phyloP scores from a whole-genome alignment of 2,329 filamentous ascomycete species.

The Ceratocystis papillata region DNA sequence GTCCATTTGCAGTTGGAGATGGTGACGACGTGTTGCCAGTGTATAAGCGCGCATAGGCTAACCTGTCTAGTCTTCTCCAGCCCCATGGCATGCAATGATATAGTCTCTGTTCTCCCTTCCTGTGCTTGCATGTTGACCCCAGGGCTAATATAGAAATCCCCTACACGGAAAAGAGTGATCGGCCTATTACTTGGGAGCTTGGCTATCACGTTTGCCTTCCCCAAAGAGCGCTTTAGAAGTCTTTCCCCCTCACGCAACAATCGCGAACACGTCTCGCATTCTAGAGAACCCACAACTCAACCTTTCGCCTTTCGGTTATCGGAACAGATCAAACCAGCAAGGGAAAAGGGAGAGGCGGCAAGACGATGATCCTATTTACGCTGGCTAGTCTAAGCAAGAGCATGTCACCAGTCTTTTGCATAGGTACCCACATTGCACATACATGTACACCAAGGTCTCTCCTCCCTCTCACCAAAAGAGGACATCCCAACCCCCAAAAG shows the following conservation, averaged over 20 bases:
- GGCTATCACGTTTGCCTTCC: too few relatives aligned
- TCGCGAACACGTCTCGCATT: background rate
- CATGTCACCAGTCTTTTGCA: background rate
- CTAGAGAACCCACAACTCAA: background rate
- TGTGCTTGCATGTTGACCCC: background rate
- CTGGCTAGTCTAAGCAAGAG: background rate
- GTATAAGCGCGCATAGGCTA: too few relatives aligned
- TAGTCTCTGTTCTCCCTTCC: background rate
- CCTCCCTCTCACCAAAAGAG: background rate
- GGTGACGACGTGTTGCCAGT: too few relatives aligned
- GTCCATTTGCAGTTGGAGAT: too few relatives aligned
- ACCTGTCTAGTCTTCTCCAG: too few relatives aligned
- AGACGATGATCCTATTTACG: background rate
- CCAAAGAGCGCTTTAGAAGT: too few relatives aligned
- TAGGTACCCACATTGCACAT: background rate
- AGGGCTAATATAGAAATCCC: background rate
- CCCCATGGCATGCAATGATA: too few relatives aligned
- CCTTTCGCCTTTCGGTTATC: background rate
- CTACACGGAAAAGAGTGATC: background rate
- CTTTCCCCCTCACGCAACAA: background rate
- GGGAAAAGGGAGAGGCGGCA: constrained; percentile 1
- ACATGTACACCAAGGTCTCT: background rate
- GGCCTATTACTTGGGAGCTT: background rate
- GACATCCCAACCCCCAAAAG: background rate
- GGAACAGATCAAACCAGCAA: background rate